These are phyloP conservation scores for Spinacia oleracea DNA, from an alignment of 179 eudicot genomes.

Conservation along the genomic window DNA sequence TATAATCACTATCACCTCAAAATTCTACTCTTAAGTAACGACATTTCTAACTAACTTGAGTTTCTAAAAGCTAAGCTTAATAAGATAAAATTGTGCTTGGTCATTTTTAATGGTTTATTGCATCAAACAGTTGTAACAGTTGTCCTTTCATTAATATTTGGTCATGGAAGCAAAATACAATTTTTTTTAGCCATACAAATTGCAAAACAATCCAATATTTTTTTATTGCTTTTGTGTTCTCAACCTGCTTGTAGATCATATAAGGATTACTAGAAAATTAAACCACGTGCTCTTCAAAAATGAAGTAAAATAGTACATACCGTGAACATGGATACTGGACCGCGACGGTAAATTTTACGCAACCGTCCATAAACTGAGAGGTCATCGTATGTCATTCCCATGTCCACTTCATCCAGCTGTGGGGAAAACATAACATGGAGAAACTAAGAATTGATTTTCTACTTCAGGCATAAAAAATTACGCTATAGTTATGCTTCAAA, in stretches of 20 bases:
- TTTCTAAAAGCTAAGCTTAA: neutral
- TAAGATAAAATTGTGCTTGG: neutral
- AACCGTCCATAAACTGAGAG: conserved; percentile 88
- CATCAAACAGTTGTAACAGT: neutral
- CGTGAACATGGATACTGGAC: conserved; percentile 95
- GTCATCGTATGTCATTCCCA: conserved; percentile 98
- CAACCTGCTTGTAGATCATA: neutral
- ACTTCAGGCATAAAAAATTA: neutral
- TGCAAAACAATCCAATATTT: neutral
- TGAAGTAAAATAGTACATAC: conserved; percentile 34
- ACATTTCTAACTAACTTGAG: neutral
- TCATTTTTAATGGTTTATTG: no score
- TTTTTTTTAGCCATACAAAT: neutral
- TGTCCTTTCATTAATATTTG: neutral
- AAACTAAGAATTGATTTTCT: neutral
- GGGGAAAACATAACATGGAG: conserved; percentile 15
- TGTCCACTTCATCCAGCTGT: conserved; percentile 97
- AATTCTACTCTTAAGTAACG: neutral
- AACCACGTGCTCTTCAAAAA: neutral
- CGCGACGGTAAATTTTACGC: conserved; percentile 86
- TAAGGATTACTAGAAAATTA: neutral
- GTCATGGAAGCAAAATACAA: neutral
- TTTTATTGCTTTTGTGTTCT: neutral
- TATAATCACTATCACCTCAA: neutral
- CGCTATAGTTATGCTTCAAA: neutral